These are phyloP conservation scores for Berkeleyomyces rouxiae DNA, from an alignment of 2,329 filamentous ascomycete genomes.

Conservation along the genomic window DNA sequence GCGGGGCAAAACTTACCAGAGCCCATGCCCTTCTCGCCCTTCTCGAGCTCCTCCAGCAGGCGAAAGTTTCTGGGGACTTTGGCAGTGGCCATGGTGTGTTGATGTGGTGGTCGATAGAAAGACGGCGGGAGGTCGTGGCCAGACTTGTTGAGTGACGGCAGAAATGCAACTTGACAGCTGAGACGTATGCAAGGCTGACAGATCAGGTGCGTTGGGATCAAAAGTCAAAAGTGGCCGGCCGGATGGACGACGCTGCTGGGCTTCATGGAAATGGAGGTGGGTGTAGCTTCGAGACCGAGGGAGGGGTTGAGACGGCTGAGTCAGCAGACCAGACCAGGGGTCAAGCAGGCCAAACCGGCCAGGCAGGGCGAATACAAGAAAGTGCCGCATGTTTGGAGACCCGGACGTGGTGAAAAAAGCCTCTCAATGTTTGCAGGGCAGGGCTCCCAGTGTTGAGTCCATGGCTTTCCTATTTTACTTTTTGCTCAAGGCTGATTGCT, in stretches of 20 bases:
- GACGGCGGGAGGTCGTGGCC: background rate
- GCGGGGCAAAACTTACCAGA: conserved; percentile 43
- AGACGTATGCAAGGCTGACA: background rate
- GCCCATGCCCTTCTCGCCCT: conserved; percentile 93
- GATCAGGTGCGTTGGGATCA: background rate
- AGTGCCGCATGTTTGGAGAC: too few species aligned
- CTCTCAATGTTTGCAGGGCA: too few species aligned
- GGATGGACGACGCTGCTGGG: background rate
- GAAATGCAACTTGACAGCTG: background rate
- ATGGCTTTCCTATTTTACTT: too few species aligned
- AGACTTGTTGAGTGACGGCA: background rate
- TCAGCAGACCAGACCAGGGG: background rate
- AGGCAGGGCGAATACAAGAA: too few species aligned
- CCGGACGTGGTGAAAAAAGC: too few species aligned
- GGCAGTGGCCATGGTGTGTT: conserved; percentile 21
- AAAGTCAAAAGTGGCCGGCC: background rate
- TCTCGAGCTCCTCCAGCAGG: conserved; percentile 92
- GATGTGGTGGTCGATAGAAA: background rate
- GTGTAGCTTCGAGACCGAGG: background rate
- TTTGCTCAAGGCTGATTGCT: too few species aligned
- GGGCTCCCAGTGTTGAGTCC: too few species aligned
- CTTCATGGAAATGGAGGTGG: background rate
- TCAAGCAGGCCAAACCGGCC: too few species aligned
- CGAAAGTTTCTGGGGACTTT: conserved; percentile 90
- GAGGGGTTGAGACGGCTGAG: background rate